Base-by-base conservation (phyloP, 768 basidiomycete species). In the Pulveroboletus sp. region DNA sequence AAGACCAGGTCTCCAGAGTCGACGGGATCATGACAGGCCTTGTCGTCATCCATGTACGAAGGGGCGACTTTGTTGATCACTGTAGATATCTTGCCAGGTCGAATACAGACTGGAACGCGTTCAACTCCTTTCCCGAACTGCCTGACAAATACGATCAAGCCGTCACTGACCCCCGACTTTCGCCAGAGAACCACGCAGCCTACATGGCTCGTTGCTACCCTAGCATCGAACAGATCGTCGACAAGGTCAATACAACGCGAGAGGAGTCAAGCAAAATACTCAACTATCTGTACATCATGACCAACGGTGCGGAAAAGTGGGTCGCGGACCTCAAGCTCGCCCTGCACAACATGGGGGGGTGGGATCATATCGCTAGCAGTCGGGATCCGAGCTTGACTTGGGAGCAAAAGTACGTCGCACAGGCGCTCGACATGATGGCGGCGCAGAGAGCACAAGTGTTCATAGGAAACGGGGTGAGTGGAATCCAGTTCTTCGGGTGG, bases 371-470 rank as follows among this genome's bases (percentile, higher is more conserved):
- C 24, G 32, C 21, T 5, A 45, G 33, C 5, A 45, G 24, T 17
- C 43, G 43, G 32, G 43, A 45, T 11, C 24, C 35, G 43, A 35
- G 14, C 24, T 10, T 45, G n/a, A 45, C 43, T 1, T 45, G 43
- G 43, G 43, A 45, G 5, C 32, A 45, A 6, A 33, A 26, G 2
- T 35, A 26, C 2, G 43, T 45, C 10, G 43, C 10, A 11, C 43
- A 45, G 26, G 43, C 32, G 4, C 43, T 45, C n/a, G 43, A 45
- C n/a, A 45, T 45, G 43, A 17, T 45, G 43, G 43, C 35, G 11
- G 43, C 32, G 2, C 43, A 45, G 43, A 35, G n/a, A 35, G 43
- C 32, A 15, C 32, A 35, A 6, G 43, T 35, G 10, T 45, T 45
- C 6, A 45, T 45, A n/a, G 43, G 43, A 26, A 45, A 45, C n/a